These are phyloP conservation scores for Halophytophthora batemanensis DNA, from an alignment of 352 stramenopile species.

Conservation along the genomic window DNA sequence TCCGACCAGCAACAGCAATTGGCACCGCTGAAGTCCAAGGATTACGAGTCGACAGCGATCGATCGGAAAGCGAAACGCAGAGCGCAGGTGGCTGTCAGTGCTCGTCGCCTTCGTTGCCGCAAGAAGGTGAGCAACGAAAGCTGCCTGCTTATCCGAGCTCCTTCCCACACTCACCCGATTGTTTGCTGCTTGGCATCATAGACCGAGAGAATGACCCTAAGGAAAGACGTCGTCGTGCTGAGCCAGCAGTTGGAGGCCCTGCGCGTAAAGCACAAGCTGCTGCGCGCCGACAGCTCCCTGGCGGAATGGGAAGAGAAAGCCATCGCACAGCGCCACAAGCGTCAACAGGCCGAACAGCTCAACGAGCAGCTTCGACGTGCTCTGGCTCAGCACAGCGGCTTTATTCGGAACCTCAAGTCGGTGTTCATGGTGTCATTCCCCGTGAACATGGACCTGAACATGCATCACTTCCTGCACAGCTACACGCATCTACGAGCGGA, in stretches of 20 bases:
- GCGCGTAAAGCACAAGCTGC: slow-evolving; percentile 12
- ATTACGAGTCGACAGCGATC: slow-evolving; percentile 2
- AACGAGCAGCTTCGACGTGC: slow-evolving; percentile 28
- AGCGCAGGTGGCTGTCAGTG: slow-evolving; percentile 34
- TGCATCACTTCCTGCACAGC: slow-evolving; percentile 39
- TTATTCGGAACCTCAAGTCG: slow-evolving; percentile 16
- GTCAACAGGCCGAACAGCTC: slow-evolving; percentile 12
- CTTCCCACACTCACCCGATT: too few relatives aligned
- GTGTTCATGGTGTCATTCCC: slow-evolving; percentile 22
- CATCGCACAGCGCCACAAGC: slow-evolving; percentile 18
- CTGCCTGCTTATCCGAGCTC: too few relatives aligned
- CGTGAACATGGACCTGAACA: slow-evolving; percentile 28
- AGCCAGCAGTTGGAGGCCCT: slow-evolving; percentile 20
- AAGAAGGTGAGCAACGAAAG: slow-evolving; percentile 29
- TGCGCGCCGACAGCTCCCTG: slow-evolving; percentile 15
- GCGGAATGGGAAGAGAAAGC: slow-evolving; percentile 29
- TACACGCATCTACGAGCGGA: slow-evolving; percentile 28
- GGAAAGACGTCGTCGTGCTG: slow-evolving; percentile 17
- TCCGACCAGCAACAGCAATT: slow-evolving; percentile 2
- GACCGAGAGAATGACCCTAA: slow-evolving; percentile 21
- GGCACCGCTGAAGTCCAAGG: not conserved
- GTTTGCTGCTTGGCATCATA: not conserved
- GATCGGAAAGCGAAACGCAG: slow-evolving; percentile 27
- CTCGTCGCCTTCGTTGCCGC: slow-evolving; percentile 34
- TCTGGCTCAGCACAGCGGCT: slow-evolving; percentile 10